phyloP scores from a whole-genome alignment of 805 yeast genomes.

The Myxozyma geophila region DNA sequence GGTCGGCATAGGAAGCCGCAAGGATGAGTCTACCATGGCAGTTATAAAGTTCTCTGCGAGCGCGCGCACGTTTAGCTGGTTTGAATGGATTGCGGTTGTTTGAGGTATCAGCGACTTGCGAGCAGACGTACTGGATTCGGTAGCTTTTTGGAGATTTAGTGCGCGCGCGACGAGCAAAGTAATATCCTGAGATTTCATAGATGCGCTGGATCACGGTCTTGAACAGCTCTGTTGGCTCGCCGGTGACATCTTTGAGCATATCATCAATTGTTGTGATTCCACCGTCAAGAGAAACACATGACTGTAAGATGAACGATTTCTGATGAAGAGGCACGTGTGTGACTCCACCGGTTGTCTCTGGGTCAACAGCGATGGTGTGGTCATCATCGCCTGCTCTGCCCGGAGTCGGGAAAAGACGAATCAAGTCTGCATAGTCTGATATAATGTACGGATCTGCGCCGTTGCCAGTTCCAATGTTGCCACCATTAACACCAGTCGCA shows the following conservation, averaged over 20 bases:
- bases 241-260: constrained; percentile 60
- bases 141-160: constrained; percentile 26
- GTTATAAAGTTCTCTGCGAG: constrained; percentile 27
- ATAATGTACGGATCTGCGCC: constrained; percentile 9
- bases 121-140: constrained; percentile 34
- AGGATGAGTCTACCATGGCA: constrained; percentile 34
- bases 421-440: constrained; percentile 15
- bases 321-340: constrained; percentile 15
- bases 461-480: background rate
- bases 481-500: background rate
- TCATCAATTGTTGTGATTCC: constrained; percentile 64
- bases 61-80: constrained; percentile 27
- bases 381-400: constrained; percentile 13
- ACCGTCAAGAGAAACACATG: constrained; percentile 39
- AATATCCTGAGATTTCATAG: constrained; percentile 26
- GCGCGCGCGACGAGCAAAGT: constrained; percentile 33
- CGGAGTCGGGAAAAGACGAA: constrained; percentile 22
- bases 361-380: constrained; percentile 12
- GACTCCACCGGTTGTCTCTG: constrained; percentile 5
- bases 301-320: constrained; percentile 20
- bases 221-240: constrained; percentile 32
- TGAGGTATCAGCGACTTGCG: constrained; percentile 35
- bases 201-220: constrained; percentile 21
- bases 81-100: constrained; percentile 20
- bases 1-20: constrained; percentile 25